These are phyloP conservation scores for Penicillium sp. DNA, from an alignment of 2,329 filamentous ascomycete species.

Conservation along the genomic window DNA sequence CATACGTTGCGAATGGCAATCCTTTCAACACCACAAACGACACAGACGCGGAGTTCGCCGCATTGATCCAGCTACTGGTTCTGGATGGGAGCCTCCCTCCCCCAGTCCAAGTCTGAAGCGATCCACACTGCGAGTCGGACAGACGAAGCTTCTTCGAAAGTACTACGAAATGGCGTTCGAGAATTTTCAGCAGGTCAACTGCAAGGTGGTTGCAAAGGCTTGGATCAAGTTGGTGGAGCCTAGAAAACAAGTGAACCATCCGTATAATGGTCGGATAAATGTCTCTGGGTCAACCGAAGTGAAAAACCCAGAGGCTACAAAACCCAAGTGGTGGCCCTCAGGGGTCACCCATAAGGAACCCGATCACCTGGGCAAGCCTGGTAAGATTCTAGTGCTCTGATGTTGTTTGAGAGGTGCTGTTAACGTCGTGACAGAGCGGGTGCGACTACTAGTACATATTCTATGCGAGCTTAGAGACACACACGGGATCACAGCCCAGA, in stretches of 20 bases:
- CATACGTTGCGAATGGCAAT: conserved; percentile 41
- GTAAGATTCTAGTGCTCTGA: conserved; percentile 32
- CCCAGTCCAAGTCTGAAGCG: conserved; percentile 27
- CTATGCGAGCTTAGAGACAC: conserved; percentile 43
- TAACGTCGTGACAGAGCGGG: conserved; percentile 37
- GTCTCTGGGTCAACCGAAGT: conserved; percentile 32
- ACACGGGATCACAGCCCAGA: conserved; percentile 43
- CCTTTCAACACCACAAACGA: conserved; percentile 32
- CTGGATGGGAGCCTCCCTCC: conserved; percentile 26
- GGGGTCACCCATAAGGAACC: conserved; percentile 51
- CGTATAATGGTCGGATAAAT: conserved; percentile 48
- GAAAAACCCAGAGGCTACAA: conserved; percentile 47
- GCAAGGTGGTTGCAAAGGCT: conserved; percentile 47
- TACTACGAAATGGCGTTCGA: conserved; percentile 48
- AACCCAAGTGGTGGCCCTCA: conserved; percentile 45
- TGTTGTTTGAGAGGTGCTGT: not conserved
- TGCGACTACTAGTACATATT: conserved; percentile 47
- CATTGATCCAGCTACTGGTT: conserved; percentile 20
- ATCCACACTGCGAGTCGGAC: conserved; percentile 35
- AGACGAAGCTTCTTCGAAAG: conserved; percentile 31
- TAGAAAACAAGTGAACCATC: conserved; percentile 50
- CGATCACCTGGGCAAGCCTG: conserved; percentile 49
- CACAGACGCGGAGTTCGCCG: conserved; percentile 31
- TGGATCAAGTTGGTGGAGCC: conserved; percentile 51
- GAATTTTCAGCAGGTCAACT: conserved; percentile 48